A percentile compares a stretch with the other conserved stretches of the same genome.
phyloP scores from a whole-genome alignment of 139 green algal species.

The Chloropicon primus region DNA sequence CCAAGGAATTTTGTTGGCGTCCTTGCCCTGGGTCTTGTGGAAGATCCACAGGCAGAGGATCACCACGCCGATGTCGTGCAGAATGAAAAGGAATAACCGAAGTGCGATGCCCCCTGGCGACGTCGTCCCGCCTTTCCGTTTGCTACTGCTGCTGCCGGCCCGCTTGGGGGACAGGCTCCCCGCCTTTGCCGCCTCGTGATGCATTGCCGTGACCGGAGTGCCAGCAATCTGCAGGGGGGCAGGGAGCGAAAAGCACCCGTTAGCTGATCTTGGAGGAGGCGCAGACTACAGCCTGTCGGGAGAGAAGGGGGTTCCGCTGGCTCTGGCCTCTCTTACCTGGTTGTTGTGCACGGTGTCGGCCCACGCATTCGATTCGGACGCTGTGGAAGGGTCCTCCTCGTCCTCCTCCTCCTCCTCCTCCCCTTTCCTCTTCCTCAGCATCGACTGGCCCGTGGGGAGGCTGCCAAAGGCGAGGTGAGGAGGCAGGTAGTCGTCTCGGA shows the following conservation, averaged over 20 bases:
- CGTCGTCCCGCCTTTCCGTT: no score
- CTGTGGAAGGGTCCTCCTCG: background rate
- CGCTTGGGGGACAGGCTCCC: no score
- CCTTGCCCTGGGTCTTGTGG: background rate
- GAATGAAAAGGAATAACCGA: background rate
- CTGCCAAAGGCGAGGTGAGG: background rate
- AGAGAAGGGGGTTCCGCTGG: no score
- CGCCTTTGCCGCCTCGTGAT: no score
- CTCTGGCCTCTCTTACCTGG: background rate
- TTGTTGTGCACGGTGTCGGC: background rate
- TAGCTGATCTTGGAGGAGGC: no score
- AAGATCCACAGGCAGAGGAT: background rate
- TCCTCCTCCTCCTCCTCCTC: background rate
- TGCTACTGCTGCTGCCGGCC: no score
- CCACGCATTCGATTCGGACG: background rate
- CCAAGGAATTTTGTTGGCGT: background rate
- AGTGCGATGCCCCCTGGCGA: background rate
- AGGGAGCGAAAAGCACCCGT: no score
- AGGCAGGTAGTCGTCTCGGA: background rate
- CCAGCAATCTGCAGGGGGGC: no score
- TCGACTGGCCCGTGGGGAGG: background rate
- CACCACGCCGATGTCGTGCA: background rate
- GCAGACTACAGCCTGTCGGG: no score
- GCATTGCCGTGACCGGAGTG: no score
- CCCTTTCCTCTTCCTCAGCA: background rate